Evolutionary conservation across 2,329 filamentous ascomycete species (phyloP), one percentile per base, ranked within the genome.

Genomic region (Claviceps purpurea): DNA sequence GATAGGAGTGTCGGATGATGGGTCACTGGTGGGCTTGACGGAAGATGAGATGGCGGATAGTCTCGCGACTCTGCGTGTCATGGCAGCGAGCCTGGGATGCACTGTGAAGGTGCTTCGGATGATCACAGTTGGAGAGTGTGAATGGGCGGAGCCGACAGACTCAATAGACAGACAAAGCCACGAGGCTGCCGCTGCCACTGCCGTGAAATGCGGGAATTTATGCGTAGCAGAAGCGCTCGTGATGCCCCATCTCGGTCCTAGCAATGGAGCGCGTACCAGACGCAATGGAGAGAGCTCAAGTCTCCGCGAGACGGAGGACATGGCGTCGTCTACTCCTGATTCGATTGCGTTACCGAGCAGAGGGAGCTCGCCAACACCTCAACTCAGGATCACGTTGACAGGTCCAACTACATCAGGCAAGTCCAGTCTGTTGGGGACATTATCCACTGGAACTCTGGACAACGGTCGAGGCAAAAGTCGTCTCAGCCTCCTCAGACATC

Each of bases 1-100:
- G 66, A 95, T 98, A 65, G 93, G 93, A 0, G 89, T 98, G 10
- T 86, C 90, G 30, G 93, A 98, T 65, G 89, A 97, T 69, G 93
- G 93, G 7, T 89, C 85, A 0, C 82, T 98, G 53, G 81, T 95
- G 43, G 93, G 93, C 0, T 73, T 98, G 47, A 87, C 88, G 2
- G 82, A 87, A 57, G 89, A 96, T 63, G 93, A 98, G 67, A 80
- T 98, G 75, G 81, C 91, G 55, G 91, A 97, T 68, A 96, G 89
- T 64, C 74, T 97, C 55, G 78, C 78, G 43, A 96, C 90, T 53
- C 70, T 98, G 40, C 81, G 83, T 55, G 82, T 87, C 49, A 98
- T 98, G 91, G 91, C 93, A 40, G 86, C 88, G 11, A 95, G 89
- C 64, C 70, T 98, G 48, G 91, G 93, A 5, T 97, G 93, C 61